These are phyloP conservation scores for Cryptococcus hybrid DNA, from an alignment of 1,284 basidiomycete species.

Conservation along the genomic window DNA sequence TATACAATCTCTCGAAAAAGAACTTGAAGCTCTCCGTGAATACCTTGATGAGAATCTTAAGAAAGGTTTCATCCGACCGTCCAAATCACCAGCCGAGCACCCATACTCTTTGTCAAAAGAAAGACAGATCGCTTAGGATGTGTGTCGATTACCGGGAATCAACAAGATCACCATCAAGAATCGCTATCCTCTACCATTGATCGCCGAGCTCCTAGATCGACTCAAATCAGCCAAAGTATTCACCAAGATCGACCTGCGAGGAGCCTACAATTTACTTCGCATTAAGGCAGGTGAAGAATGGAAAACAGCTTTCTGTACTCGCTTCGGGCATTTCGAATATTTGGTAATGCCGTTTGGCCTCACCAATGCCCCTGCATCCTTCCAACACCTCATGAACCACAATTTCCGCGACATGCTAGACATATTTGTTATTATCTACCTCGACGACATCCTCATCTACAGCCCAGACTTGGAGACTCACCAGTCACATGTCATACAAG, in stretches of 20 bases:
- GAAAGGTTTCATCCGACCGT: not conserved
- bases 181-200: conserved; percentile 15
- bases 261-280: conserved; percentile 35
- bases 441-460: conserved; percentile 49
- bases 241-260: conserved; percentile 38
- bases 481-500: conserved; percentile 21
- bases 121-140: not conserved
- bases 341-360: conserved; percentile 50
- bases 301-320: conserved; percentile 30
- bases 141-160: not conserved
- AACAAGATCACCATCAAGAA: not conserved
- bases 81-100: not conserved
- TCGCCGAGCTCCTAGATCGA: conserved; percentile 26
- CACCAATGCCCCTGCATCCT: conserved; percentile 51
- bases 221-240: conserved; percentile 36
- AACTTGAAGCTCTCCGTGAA: not conserved
- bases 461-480: conserved; percentile 52
- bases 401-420: conserved; percentile 34
- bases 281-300: conserved; percentile 33
- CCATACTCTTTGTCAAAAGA: not conserved
- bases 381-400: conserved; percentile 45
- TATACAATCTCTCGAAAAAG: not conserved
- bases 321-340: conserved; percentile 49
- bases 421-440: conserved; percentile 33
- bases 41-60: not conserved